phyloP scores from a whole-genome alignment of 1,139 yeast species.

The Meyerozyma smithsonii region DNA sequence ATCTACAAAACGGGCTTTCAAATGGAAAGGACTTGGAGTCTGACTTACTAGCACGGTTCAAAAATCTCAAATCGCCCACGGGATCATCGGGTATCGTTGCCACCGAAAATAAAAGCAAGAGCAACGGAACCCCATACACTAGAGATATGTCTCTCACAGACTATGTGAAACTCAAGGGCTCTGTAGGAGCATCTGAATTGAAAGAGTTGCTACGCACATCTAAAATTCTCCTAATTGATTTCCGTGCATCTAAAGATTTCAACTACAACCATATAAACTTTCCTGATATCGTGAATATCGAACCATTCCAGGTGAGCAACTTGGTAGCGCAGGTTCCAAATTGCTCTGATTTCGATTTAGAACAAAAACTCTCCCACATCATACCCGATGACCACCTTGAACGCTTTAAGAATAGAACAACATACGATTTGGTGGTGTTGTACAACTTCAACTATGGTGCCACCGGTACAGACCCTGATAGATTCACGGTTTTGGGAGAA shows the following conservation, averaged over 20 bases:
- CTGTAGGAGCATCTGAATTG: constrained; percentile 23
- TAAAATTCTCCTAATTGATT: constrained; percentile 42
- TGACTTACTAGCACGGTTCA: not conserved
- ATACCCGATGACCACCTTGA: constrained; percentile 51
- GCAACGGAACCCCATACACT: too few relatives aligned
- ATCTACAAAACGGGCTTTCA: not conserved
- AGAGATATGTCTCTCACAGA: constrained; percentile 5
- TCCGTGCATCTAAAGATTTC: constrained; percentile 56
- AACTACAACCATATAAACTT: constrained; percentile 55
- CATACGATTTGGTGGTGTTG: constrained; percentile 57
- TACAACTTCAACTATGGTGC: constrained; percentile 46
- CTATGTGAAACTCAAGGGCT: constrained; percentile 18
- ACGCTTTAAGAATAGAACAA: constrained; percentile 46
- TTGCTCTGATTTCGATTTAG: constrained; percentile 55
- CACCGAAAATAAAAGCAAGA: constrained; percentile 2
- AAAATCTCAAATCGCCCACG: not conserved
- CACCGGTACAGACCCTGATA: constrained; percentile 15
- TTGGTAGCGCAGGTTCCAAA: constrained; percentile 8
- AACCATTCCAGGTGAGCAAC: constrained; percentile 47
- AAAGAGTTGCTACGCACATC: constrained; percentile 27
- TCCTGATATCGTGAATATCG: constrained; percentile 59
- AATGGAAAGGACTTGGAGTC: not conserved
- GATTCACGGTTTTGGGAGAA: constrained; percentile 23
- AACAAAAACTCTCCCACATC: constrained; percentile 48
- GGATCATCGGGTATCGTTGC: not conserved